Evolutionary conservation across 768 basidiomycete genomes (phyloP).

Genomic region (Dentipellis fragilis): DNA sequence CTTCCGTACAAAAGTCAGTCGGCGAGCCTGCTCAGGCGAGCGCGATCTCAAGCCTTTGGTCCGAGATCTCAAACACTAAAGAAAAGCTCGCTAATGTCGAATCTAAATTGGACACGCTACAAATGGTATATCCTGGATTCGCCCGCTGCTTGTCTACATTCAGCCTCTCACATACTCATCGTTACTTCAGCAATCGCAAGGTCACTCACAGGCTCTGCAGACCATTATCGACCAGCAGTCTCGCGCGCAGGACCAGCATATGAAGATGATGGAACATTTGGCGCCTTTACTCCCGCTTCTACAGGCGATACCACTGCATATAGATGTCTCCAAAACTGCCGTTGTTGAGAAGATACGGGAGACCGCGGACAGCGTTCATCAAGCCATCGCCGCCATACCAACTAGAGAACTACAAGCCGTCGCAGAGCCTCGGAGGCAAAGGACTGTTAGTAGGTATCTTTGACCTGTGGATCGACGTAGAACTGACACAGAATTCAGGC

Average conservation of each 20-base stretch:
- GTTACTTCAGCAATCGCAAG: slow-evolving; percentile 6
- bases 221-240: slow-evolving; percentile 12
- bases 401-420: too few species aligned
- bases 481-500: too few species aligned
- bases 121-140: slow-evolving; percentile 1
- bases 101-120: slow-evolving; percentile 7
- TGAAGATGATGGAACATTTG: slow-evolving; percentile 41
- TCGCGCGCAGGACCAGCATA: slow-evolving; percentile 41
- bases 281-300: slow-evolving; percentile 52
- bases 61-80: slow-evolving; percentile 8
- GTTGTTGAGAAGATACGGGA: slow-evolving; percentile 16
- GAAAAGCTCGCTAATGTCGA: slow-evolving; percentile 16
- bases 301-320: slow-evolving; percentile 47
- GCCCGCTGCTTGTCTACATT: not conserved
- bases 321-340: slow-evolving; percentile 26
- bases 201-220: slow-evolving; percentile 2
- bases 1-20: slow-evolving; percentile 45
- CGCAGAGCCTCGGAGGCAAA: too few species aligned
- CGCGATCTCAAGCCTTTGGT: slow-evolving; percentile 11
- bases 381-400: not conserved
- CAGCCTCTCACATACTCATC: not conserved
- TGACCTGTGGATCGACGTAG: too few species aligned
- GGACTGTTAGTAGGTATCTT: too few species aligned
- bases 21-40: slow-evolving; percentile 45
- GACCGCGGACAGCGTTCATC: not conserved